Base-by-base conservation (phyloP, 2,329 filamentous ascomycete genomes). In the Corinectria fuckeliana region DNA sequence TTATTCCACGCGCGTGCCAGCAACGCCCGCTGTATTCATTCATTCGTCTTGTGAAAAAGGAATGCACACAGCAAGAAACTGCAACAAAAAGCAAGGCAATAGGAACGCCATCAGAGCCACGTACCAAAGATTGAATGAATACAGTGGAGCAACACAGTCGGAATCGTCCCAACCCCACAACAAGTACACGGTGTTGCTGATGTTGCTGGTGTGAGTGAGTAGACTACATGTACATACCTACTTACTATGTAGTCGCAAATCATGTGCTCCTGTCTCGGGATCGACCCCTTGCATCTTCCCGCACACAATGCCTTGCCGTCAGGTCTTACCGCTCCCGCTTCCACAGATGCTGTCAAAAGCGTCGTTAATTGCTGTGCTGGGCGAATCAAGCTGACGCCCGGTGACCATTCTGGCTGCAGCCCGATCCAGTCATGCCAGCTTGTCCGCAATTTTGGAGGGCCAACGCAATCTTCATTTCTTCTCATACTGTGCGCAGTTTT, bases 401-500 rank as follows among this genome's bases (percentile, higher is more conserved):
- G 18, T 57, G 48, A 47, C 45, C 48, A 30, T 21, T 34, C 26
- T 41, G 30, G 30, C 41, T 41, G 55, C 55, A 38, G 41, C 38
- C 55, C 30, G 32, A 21, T 47, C 28, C 48, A 47, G 48, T 39
- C 30, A 23, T 47, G 48, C 32, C 55, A 48, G 48, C 41, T 50
- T 48, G 32, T 38, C 45, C 36, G 25, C 26, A 20, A 14, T 20
- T 23, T 20, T 13, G 16, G 16, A 41, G 16, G 8, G 28, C n/a
- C 30, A 50, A 28, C 9, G 49, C 16, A 50, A 30, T 51, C 48
- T 41, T 34, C 30, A 36, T 36, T 26, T 23, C 20, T 63, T 34
- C 20, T 57, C 63, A 57, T 68, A 66, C 63, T 64, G 65, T 68
- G 58, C 51, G 56, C 50, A 60, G 39, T 48, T 62, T 59, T 60